Conservation (phyloP, 2,329 filamentous ascomycete genomes). For the Stemphylium vesicarium region DNA sequence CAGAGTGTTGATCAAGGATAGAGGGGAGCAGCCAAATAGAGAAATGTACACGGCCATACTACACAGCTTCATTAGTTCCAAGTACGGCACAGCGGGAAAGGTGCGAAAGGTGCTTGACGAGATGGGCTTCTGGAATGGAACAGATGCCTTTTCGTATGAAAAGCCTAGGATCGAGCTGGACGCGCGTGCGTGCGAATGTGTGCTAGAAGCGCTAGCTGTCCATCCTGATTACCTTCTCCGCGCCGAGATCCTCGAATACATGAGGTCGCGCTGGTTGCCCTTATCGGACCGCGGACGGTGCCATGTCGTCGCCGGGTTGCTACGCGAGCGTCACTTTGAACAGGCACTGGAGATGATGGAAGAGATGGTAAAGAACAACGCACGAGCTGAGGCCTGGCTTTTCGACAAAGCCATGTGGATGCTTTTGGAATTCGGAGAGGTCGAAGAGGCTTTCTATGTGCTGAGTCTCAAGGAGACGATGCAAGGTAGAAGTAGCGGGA, state of each 20-base stretch:
- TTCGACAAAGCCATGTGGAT: constrained; percentile 78
- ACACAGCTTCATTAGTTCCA: constrained; percentile 69
- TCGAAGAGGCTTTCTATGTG: constrained; percentile 77
- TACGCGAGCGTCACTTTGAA: constrained; percentile 85
- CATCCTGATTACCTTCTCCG: constrained; percentile 86
- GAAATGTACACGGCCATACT: constrained; percentile 78
- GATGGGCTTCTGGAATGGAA: constrained; percentile 59
- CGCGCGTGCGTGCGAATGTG: constrained; percentile 71
- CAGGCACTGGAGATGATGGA: constrained; percentile 75
- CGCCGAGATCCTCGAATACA: constrained; percentile 71
- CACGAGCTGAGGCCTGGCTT: constrained; percentile 72
- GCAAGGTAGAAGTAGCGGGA: constrained; percentile 6
- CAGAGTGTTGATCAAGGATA: constrained; percentile 64
- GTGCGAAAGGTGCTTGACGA: constrained; percentile 72
- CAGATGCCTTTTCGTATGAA: constrained; percentile 21
- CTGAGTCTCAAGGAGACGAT: constrained; percentile 55
- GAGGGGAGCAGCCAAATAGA: constrained; percentile 61
- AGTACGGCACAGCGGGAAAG: constrained; percentile 69
- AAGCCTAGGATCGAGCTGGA: constrained; percentile 67
- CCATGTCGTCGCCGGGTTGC: constrained; percentile 72
- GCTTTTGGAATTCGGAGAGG: constrained; percentile 73
- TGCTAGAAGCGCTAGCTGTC: constrained; percentile 74
- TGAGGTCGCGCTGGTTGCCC: constrained; percentile 75
- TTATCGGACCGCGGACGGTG: constrained; percentile 68
- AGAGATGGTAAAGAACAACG: constrained; percentile 64